Base-by-base conservation (phyloP, 441 rosid species). In the Mallotus repandus region DNA sequence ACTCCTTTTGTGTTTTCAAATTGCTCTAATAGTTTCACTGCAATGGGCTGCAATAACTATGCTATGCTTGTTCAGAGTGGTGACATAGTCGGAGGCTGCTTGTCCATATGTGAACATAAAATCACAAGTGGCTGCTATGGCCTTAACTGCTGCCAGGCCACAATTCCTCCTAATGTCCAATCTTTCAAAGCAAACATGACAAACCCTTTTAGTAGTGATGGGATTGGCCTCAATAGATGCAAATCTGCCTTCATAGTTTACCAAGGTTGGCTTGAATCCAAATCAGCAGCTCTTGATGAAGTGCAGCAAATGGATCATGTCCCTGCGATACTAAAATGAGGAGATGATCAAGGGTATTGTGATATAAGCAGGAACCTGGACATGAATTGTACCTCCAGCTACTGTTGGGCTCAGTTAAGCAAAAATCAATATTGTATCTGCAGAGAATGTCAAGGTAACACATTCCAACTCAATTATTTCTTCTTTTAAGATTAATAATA, bases 231-330 rank as follows among this genome's bases (percentile, higher is more conserved):
- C 5, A 14, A 49, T 35, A 19, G 62, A 1, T 59, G 75, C 72
- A 76, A 63, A 35, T 63, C 79, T 18, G 57, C 76, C 2, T 76
- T 76, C 71, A 76, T 76, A 55, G 79, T 66, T 25, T 25, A 25
- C 25, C 76, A 71, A 41, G 0, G 18, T 6, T 76, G 67, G 79
- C 60, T 76, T 7, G 22, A 21, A 15, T 54, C 48, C 10, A 6
- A n/a, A 4, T n/a, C 29, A 25, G 19, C 6, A 9, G 8, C 10
- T 22, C 43, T 19, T 19, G 55, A 52, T 10, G 48, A 14, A 22
- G 13, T 60, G 13, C 16, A 9, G 9, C 7, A 8, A 9, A 16
- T 21, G 68, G 72, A 57, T 10, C 13, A 38, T 58, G 79, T 71
- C 8, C 79, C 72, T 5, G 71, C 68, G 15, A 32, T 66, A 5